Conservation (phyloP, 305 asterid species). For the Fraxinus paxiana region DNA sequence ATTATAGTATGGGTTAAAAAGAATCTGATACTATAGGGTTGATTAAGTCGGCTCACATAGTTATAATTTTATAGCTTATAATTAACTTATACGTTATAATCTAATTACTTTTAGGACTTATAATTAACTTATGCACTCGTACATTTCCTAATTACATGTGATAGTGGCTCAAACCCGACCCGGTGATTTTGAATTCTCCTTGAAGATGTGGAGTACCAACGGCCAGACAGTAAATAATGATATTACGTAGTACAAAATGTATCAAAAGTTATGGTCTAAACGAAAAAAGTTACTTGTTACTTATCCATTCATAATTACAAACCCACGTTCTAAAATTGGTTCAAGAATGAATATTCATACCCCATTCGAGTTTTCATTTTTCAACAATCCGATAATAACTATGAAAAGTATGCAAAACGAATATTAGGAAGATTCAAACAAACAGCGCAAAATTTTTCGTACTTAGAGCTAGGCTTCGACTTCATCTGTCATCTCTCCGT, state of each 20-base stretch:
- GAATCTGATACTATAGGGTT: neutral
- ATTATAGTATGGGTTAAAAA: neutral
- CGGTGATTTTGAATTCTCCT: neutral
- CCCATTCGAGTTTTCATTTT: neutral
- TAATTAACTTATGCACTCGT: neutral
- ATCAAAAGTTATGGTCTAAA: neutral
- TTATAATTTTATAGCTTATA: neutral
- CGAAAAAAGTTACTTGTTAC: no score
- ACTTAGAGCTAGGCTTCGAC: neutral
- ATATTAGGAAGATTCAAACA: no score
- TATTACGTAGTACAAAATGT: neutral
- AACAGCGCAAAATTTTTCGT: neutral
- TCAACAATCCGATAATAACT: neutral
- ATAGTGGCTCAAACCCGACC: neutral
- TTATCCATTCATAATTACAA: neutral
- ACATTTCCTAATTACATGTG: neutral
- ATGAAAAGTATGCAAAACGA: no score
- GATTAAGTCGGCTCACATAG: neutral
- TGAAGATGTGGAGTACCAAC: neutral
- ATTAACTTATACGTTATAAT: neutral
- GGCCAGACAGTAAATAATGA: neutral
- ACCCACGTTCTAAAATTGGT: neutral
- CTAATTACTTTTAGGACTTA: neutral
- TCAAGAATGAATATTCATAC: neutral
- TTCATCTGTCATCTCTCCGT: neutral